phyloP scores from a whole-genome alignment of 139 green algal genomes.

The Coccomyxa sp. region DNA sequence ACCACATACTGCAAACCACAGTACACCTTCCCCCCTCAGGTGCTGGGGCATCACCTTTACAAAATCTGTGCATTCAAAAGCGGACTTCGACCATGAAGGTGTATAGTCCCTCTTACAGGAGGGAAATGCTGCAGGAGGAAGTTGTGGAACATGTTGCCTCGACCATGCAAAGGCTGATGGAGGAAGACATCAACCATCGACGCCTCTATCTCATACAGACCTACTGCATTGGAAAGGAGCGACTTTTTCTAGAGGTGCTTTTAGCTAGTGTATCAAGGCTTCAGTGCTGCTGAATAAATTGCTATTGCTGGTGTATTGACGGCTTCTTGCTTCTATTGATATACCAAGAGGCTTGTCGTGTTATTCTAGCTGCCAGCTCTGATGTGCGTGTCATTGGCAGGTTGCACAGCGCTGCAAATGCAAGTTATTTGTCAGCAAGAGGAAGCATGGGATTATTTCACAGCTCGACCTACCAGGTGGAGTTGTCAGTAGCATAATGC shows the following conservation, averaged over 20 bases:
- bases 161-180: slow-evolving; percentile 36
- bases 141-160: slow-evolving; percentile 53
- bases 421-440: slow-evolving; percentile 43
- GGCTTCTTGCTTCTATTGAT: background rate
- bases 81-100: no score
- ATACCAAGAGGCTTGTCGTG: no score
- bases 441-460: slow-evolving; percentile 58
- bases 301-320: background rate
- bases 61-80: no score
- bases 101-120: no score
- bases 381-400: slow-evolving; percentile 7
- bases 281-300: background rate
- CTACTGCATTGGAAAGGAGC: slow-evolving; percentile 84
- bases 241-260: slow-evolving; percentile 54
- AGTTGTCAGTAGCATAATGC: background rate
- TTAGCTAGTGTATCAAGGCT: background rate
- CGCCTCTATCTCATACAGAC: slow-evolving; percentile 32
- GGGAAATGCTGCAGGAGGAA: slow-evolving; percentile 37
- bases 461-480: slow-evolving; percentile 37
- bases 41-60: background rate
- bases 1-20: slow-evolving; percentile 78
- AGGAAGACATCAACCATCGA: slow-evolving; percentile 14
- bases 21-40: slow-evolving; percentile 66
- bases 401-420: slow-evolving; percentile 40
- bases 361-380: no score